These are phyloP conservation scores for Fusarium kyushuense DNA, from an alignment of 2,329 filamentous ascomycete species.

Conservation along the genomic window DNA sequence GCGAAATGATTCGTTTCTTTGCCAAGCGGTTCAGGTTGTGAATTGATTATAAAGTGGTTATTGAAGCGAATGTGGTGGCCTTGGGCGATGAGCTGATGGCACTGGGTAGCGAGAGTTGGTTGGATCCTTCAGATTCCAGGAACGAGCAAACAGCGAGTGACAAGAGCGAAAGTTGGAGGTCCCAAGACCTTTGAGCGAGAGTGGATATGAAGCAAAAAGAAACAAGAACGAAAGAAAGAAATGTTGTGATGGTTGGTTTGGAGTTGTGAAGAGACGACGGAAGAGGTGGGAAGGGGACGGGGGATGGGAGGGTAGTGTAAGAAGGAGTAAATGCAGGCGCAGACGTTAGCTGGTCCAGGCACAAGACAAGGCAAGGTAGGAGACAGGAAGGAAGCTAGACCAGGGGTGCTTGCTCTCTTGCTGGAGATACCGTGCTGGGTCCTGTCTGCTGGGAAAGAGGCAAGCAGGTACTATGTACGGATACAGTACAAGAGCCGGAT, in stretches of 20 bases:
- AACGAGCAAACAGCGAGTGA: slow-evolving; percentile 38
- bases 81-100: slow-evolving; percentile 33
- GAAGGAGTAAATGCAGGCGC: slow-evolving; percentile 29
- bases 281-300: slow-evolving; percentile 28
- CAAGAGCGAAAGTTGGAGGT: slow-evolving; percentile 40
- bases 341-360: slow-evolving; percentile 16
- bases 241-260: slow-evolving; percentile 26
- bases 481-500: not conserved
- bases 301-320: slow-evolving; percentile 42
- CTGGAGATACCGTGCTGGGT: slow-evolving; percentile 31
- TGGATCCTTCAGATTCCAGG: slow-evolving; percentile 14
- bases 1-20: slow-evolving; percentile 1
- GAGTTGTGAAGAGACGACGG: slow-evolving; percentile 35
- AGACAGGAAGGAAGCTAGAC: slow-evolving; percentile 26
- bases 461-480: not conserved
- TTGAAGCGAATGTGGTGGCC: slow-evolving; percentile 39
- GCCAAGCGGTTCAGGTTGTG: not conserved
- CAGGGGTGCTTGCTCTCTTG: slow-evolving; percentile 26
- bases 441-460: slow-evolving; percentile 6
- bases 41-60: slow-evolving; percentile 13
- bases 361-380: slow-evolving; percentile 8
- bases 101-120: slow-evolving; percentile 31
- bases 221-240: slow-evolving; percentile 30
- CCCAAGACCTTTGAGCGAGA: slow-evolving; percentile 38
- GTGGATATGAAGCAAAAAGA: slow-evolving; percentile 34